Base-by-base conservation (phyloP, 2,329 filamentous ascomycete species). In the Atkinsonella texensis region DNA sequence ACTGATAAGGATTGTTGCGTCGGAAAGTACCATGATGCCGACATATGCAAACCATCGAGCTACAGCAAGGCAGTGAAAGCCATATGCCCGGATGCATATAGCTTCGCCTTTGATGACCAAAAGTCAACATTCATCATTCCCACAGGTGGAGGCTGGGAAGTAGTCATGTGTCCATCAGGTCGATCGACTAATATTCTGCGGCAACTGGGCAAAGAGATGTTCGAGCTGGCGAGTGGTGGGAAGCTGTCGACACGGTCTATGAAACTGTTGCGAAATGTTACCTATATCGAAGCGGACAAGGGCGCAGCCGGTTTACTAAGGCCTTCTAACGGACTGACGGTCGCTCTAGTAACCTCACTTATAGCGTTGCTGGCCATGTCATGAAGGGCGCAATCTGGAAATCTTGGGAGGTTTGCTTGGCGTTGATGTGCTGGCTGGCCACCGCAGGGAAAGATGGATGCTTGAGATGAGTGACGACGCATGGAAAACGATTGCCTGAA, bases 51-150 rank as follows among this genome's bases (percentile, higher is more conserved):
- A 53, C 81, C 84, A 2, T 81, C 81, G 48, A 68, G 77, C 41
- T 93, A 90, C 69, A 82, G 83, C 57, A 77, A 72, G 53, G 73
- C 74, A 11, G 85, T 86, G 50, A 93, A 94, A 70, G 70, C 68
- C 3, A 76, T 91, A 12, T 94, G 88, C 63, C 87, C 88, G 1
- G 88, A 94, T 67, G 87, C 87, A 2, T 94, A 93, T 68, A 88
- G 84, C 61, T 94, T 79, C 64, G 83, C 85, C 48, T 80, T 79
- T 65, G 76, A 81, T 57, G 77, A 82, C 60, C 68, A 72, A 54
- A 69, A 70, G 32, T 79, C 75, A 15, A 83, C 80, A 0, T 84
- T 83, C 58, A 79, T 81, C 58, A 71, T 83, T 38, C 80, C 80
- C 2, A 72, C 66, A 11, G 87, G 87, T 17, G 85, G 84, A 20